Evolutionary conservation across 2,329 filamentous ascomycete genomes (phyloP), one percentile per base, ranked within the genome.

Genomic region (Exophiala sideris): DNA sequence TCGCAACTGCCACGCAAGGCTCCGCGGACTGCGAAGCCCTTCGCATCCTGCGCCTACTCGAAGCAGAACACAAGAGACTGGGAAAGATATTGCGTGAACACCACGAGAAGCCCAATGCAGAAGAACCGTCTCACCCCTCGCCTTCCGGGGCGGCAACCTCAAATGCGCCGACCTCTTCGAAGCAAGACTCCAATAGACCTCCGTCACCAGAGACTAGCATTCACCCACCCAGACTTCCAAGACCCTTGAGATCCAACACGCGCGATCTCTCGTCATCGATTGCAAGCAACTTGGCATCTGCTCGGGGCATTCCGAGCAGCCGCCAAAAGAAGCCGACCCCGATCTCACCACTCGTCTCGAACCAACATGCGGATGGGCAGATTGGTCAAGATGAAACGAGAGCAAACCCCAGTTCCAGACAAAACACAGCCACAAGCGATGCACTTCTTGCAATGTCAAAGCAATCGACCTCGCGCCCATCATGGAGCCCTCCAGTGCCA

Each of bases 211-310:
- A 68, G 64, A 64, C 57, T 9, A 66, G 67, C 16, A 66, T 69
- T 45, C 70, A 69, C 52, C 73, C 65, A 50, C 76, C 66, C 54
- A 73, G 62, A 56, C 69, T 76, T 29, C 61, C 69, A 1, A 57
- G 67, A 56, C 52, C 70, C 7, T 69, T 71, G 59, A 74, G 80
- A 52, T 63, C 75, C 67, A 83, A 69, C 2, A 77, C 82, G 21
- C 83, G 89, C 53, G 87, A 91, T 54, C 75, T 86, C 54, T 83
- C 86, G 2, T 89, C 89, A 1, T 95, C 90, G 1, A 95, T 96
- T 57, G 90, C 89, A 21, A 95, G 84, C 71, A 95, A 95, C 65
- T 75, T 96, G 40, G 91, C 91, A 11, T 90, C 89, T 11, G 90
- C 90, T 32, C 81, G 91, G 60, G 91, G 91, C 14, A 95, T 95